Conservation (phyloP, 768 basidiomycete species). For the Leccinellum luteum region DNA sequence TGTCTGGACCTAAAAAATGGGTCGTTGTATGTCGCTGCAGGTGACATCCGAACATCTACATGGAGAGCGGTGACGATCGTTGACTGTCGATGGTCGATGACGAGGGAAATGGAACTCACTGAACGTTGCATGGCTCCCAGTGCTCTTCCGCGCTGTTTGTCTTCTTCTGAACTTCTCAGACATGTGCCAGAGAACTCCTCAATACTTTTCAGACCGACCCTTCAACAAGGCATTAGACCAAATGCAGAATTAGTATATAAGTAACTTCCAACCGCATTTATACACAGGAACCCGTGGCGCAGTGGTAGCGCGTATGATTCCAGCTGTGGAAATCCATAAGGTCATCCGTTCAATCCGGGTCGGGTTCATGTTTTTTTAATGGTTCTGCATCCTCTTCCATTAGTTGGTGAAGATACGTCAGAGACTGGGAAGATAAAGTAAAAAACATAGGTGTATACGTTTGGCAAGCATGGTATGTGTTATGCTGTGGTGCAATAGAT, state of each 20-base stretch:
- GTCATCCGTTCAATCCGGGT: slow-evolving; percentile 49
- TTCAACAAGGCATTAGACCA: background rate
- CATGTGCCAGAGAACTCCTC: slow-evolving; percentile 3
- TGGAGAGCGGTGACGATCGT: background rate
- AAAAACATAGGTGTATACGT: slow-evolving; percentile 10
- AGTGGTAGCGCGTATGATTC: slow-evolving; percentile 42
- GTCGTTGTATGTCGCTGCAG: background rate
- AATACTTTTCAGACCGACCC: background rate
- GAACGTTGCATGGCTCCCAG: slow-evolving; percentile 5
- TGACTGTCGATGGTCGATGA: background rate
- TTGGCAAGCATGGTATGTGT: slow-evolving; percentile 6
- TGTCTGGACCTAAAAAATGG: background rate
- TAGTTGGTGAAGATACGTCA: background rate
- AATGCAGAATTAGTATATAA: background rate
- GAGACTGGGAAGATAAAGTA: slow-evolving; percentile 1
- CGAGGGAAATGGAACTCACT: slow-evolving; percentile 4
- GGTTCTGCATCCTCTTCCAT: background rate
- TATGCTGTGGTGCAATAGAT: slow-evolving; percentile 17
- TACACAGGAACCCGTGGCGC: slow-evolving; percentile 33
- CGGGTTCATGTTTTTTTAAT: slow-evolving; percentile 30
- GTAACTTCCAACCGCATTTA: background rate
- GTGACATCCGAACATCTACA: slow-evolving; percentile 1
- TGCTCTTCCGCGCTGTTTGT: slow-evolving; percentile 23
- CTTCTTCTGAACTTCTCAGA: slow-evolving; percentile 2
- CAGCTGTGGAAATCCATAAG: slow-evolving; percentile 38